Conservation (phyloP, 179 eudicot species). For the Heliamphora pulchella region DNA sequence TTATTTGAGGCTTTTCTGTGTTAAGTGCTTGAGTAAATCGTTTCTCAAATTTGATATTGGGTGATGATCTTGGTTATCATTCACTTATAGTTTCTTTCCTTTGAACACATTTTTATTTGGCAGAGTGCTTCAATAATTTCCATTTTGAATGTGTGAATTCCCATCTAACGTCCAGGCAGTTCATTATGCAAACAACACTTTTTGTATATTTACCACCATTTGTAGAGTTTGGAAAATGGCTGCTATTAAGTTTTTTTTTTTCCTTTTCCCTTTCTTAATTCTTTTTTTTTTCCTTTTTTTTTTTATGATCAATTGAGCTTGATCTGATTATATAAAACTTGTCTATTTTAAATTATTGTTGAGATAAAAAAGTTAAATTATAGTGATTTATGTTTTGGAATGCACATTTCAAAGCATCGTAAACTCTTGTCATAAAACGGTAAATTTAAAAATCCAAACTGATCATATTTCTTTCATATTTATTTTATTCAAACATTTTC, state of each 20-base stretch:
- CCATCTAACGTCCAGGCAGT: neutral
- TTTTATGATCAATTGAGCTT: neutral
- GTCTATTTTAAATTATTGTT: neutral
- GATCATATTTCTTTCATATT: no score
- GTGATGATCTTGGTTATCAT: neutral
- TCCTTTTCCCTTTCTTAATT: neutral
- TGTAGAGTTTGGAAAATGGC: neutral
- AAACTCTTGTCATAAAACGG: no score
- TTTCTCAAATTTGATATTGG: neutral
- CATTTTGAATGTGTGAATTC: neutral
- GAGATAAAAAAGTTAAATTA: no score
- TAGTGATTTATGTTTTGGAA: no score
- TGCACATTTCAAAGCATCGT: no score
- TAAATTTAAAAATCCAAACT: no score
- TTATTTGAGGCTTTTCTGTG: constrained; percentile 12
- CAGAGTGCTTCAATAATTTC: neutral
- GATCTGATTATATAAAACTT: neutral
- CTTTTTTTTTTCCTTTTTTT: neutral
- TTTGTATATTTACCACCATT: neutral
- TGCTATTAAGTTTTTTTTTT: neutral
- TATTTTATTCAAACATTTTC: no score
- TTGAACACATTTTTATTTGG: neutral
- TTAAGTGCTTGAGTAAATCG: neutral
- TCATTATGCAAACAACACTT: neutral
- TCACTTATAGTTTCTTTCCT: neutral